Evolutionary conservation across 2,329 filamentous ascomycete species (phyloP), one percentile per base, ranked within the genome.

Genomic region (Bipolaris cookei): DNA sequence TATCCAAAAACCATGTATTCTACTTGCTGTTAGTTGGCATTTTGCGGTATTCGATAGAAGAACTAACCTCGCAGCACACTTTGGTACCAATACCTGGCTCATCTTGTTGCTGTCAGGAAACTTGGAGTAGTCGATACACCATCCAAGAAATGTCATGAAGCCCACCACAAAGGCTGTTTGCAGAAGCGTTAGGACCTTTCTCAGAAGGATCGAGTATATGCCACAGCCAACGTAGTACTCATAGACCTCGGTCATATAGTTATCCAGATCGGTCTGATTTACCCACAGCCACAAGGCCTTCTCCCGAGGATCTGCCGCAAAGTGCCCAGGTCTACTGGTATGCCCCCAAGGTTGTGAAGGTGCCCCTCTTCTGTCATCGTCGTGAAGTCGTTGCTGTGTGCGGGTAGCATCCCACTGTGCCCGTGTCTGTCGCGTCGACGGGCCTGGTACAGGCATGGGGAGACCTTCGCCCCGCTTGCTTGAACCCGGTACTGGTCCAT

Each of bases 281-380:
- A 91, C 91, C 90, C 93, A 97, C 77, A 91, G 86, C 89, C 92
- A 97, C 80, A 96, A 86, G 3, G 93, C 92, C 75, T 88, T 90
- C 71, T 94, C 90, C 75, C 87, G 87, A 0, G 87, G 85, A 67
- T 86, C 84, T 25, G 82, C 64, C 11, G 68, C 67, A 21, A 73
- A 70, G 35, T 70, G 67, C 4, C 68, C 67, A 2, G 65, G 58
- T 45, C 71, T 62, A 4, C 59, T 64, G 10, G 66, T 59, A 34
- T 65, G 55, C 7, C 59, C 62, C 70, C 71, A 74, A 3, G 64
- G 58, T 10, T 62, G 59, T 1, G 57, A 56, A 37, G 67, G 57
- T n/a, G 61, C 37, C 35, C 51, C 46, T 11, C 59, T 30, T 21
- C 54, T 62, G 2, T 63, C 62, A 37, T 76, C 72, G 16, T 69